Evolutionary conservation across 169 alveolate genomes (phyloP).

Genomic region (Eimeria necatrix): DNA sequence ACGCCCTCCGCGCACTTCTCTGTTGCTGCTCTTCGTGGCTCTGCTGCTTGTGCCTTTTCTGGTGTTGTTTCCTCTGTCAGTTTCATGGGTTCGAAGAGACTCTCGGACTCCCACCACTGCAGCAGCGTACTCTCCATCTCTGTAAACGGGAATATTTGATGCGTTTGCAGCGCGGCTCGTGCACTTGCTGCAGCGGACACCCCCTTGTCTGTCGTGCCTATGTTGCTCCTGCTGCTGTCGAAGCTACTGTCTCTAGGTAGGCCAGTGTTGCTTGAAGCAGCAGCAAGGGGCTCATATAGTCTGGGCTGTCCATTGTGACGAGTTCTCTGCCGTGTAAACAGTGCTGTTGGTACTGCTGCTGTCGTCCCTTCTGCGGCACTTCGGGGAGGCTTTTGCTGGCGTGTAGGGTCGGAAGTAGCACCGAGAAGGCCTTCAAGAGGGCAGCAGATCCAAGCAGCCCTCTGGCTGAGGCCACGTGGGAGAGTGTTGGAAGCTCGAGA

Average conservation of each 20-base stretch:
- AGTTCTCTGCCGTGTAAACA: too few species aligned
- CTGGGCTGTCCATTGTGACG: too few species aligned
- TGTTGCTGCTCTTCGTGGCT: neutral
- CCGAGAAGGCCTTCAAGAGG: too few species aligned
- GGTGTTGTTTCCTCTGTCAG: neutral
- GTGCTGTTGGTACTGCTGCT: too few species aligned
- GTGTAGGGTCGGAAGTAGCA: too few species aligned
- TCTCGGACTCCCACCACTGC: neutral
- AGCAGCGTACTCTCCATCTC: neutral
- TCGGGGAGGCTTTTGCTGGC: too few species aligned
- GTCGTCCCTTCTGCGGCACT: too few species aligned
- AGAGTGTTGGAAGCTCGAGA: too few species aligned
- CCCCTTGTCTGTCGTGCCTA: neutral
- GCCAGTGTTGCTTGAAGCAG: neutral
- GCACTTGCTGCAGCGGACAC: neutral
- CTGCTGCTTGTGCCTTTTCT: neutral
- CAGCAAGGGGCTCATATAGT: too few species aligned
- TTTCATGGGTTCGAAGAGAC: conserved; percentile 13
- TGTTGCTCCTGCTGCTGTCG: neutral
- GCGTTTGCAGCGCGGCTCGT: neutral
- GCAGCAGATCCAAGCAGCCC: too few species aligned
- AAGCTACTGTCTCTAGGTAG: neutral
- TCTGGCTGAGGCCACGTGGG: too few species aligned
- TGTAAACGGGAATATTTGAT: neutral
- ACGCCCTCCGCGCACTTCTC: neutral